phyloP scores from a whole-genome alignment of 345 rosid genomes.

The Turritis glabra region DNA sequence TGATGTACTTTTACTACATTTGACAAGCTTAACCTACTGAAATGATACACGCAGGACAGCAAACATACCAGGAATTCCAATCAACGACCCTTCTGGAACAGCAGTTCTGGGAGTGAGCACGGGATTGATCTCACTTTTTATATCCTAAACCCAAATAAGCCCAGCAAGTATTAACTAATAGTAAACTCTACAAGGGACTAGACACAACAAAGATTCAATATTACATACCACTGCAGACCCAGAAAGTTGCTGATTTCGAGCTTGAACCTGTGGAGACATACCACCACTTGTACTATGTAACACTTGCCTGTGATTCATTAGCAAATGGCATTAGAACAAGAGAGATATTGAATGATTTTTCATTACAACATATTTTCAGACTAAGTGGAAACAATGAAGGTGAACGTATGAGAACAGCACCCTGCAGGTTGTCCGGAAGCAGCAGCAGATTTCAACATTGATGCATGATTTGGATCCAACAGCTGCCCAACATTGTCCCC shows the following conservation, averaged over 20 bases:
- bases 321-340: constrained; percentile 18
- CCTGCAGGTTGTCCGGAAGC: constrained; percentile 85
- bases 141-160: constrained; percentile 64
- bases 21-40: constrained; percentile 11
- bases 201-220: not conserved
- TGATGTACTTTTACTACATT: constrained; percentile 16
- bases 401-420: constrained; percentile 49
- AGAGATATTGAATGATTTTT: not conserved
- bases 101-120: constrained; percentile 83
- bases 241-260: constrained; percentile 80
- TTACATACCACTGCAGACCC: constrained; percentile 69
- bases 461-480: constrained; percentile 87
- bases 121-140: constrained; percentile 85
- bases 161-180: constrained; percentile 20
- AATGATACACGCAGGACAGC: constrained; percentile 18
- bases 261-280: constrained; percentile 90
- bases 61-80: constrained; percentile 83
- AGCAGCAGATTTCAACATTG: constrained; percentile 78
- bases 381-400: constrained; percentile 27
- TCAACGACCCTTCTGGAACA: constrained; percentile 86
- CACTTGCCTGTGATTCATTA: constrained; percentile 74
- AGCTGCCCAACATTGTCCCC: constrained; percentile 88
- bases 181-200: constrained; percentile 7
- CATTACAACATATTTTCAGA: not conserved
- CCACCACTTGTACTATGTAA: constrained; percentile 82